phyloP scores from a whole-genome alignment of 1,139 yeast species.

The Eremothecium cymbalariae region DNA sequence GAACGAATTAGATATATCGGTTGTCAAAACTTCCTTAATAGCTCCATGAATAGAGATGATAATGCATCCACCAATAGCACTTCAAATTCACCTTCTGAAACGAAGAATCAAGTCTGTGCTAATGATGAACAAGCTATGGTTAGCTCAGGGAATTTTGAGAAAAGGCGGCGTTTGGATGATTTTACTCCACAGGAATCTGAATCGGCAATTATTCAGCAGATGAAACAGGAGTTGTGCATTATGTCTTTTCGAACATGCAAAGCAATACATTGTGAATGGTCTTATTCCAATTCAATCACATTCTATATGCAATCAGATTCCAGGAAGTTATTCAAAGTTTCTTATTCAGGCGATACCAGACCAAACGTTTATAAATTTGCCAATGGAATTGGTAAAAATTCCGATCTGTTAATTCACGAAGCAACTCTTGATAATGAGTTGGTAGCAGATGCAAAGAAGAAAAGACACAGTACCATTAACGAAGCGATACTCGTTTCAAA shows the following conservation, averaged over 20 bases:
- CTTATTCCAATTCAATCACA: slow-evolving; percentile 63
- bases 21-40: slow-evolving; percentile 52
- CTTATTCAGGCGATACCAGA: slow-evolving; percentile 93
- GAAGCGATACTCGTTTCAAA: slow-evolving; percentile 73
- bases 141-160: slow-evolving; percentile 29
- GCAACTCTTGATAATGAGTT: slow-evolving; percentile 82
- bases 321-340: slow-evolving; percentile 46
- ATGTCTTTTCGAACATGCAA: slow-evolving; percentile 48
- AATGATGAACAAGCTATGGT: slow-evolving; percentile 18
- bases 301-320: slow-evolving; percentile 35
- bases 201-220: slow-evolving; percentile 17
- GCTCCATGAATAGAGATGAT: slow-evolving; percentile 18
- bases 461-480: slow-evolving; percentile 82
- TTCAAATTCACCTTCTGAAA: too few species aligned
- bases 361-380: slow-evolving; percentile 59
- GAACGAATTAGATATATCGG: slow-evolving; percentile 49
- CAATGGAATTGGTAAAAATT: slow-evolving; percentile 49
- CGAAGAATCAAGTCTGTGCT: slow-evolving; percentile 10
- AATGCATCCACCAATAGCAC: slow-evolving; percentile 27
- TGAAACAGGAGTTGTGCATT: slow-evolving; percentile 31
- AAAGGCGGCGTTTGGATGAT: slow-evolving; percentile 20
- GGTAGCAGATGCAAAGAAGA: slow-evolving; percentile 70
- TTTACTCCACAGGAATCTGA: too few species aligned
- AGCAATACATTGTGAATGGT: slow-evolving; percentile 79
- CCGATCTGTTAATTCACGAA: slow-evolving; percentile 83